phyloP scores from a whole-genome alignment of 2,329 filamentous ascomycete species.

The Davidsoniella neocaledoniae region DNA sequence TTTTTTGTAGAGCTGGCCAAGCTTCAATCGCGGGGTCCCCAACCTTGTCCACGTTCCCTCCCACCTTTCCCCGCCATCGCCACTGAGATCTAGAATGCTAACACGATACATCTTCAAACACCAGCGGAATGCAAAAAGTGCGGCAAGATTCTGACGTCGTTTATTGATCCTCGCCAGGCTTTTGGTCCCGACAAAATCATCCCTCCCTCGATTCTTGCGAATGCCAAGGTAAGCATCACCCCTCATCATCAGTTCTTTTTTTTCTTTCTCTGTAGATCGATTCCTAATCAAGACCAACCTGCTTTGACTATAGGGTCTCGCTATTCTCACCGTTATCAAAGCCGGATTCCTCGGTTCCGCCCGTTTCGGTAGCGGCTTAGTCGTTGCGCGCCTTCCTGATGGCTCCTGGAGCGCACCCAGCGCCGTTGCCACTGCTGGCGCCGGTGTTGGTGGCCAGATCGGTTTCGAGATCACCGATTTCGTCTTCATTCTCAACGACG shows the following conservation, averaged over 20 bases:
- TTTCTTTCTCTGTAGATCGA: neutral
- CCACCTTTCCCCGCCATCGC: neutral
- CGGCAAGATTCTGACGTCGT: constrained; percentile 85
- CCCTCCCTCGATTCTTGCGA: constrained; percentile 71
- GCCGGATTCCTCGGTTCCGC: constrained; percentile 72
- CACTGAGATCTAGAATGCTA: neutral
- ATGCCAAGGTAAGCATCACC: constrained; percentile 55
- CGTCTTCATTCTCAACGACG: constrained; percentile 95
- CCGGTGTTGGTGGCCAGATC: constrained; percentile 72
- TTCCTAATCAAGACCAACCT: neutral
- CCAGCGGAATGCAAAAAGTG: constrained; percentile 95
- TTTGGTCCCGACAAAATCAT: constrained; percentile 97
- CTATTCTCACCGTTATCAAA: constrained; percentile 73
- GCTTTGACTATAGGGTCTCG: constrained; percentile 42
- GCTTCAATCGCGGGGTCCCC: neutral
- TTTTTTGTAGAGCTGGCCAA: neutral
- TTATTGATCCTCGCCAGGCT: constrained; percentile 81
- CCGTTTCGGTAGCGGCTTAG: constrained; percentile 66
- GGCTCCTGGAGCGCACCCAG: constrained; percentile 68
- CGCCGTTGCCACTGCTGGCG: constrained; percentile 65
- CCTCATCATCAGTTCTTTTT: neutral
- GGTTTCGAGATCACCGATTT: constrained; percentile 84
- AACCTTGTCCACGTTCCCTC: neutral
- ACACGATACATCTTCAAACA: neutral
- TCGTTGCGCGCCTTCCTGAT: constrained; percentile 62